Conservation (phyloP, 2,329 filamentous ascomycete species). For the Fusarium buharicum region DNA sequence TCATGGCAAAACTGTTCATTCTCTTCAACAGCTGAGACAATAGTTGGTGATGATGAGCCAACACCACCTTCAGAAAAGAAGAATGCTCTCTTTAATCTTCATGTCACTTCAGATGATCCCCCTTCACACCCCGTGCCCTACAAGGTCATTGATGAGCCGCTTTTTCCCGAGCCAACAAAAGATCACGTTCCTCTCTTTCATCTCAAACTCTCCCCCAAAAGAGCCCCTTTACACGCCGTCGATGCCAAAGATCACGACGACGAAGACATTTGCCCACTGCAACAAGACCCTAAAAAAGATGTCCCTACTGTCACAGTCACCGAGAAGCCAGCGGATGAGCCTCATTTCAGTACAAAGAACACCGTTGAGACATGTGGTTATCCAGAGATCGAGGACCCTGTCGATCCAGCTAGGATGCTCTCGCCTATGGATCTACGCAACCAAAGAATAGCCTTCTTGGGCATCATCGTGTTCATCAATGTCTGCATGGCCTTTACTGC, state of each 20-base stretch:
- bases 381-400: conserved; percentile 31
- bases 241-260: neutral
- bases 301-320: neutral
- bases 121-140: neutral
- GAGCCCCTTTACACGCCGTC: neutral
- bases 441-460: conserved; percentile 31
- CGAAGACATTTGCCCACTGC: conserved; percentile 6
- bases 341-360: neutral
- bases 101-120: neutral
- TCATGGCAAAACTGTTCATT: conserved; percentile 13
- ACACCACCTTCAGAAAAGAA: neutral
- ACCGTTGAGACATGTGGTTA: conserved; percentile 31
- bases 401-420: conserved; percentile 30
- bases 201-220: neutral
- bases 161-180: neutral
- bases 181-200: neutral
- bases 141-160: neutral
- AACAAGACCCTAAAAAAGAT: neutral
- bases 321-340: neutral
- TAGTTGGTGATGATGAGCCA: conserved; percentile 6
- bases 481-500: conserved; percentile 29
- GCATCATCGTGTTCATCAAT: conserved; percentile 28
- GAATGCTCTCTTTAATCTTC: neutral
- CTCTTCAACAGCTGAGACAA: conserved; percentile 21
- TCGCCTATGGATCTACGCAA: conserved; percentile 25